phyloP scores from a whole-genome alignment of 345 rosid genomes.

The Gynandropsis gynandra region DNA sequence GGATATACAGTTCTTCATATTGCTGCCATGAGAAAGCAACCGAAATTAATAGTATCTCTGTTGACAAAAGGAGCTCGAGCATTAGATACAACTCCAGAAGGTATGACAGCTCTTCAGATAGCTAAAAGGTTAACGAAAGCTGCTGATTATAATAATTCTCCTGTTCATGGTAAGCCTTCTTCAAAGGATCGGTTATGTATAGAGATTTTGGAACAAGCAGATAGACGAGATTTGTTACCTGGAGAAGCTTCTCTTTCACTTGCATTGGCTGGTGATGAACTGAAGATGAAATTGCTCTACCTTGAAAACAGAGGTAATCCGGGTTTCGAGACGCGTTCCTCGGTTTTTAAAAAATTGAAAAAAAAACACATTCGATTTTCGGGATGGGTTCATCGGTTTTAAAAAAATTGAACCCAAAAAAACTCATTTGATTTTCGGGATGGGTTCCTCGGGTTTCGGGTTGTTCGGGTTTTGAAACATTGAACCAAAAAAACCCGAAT shows the following conservation, averaged over 20 bases:
- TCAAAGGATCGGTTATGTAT: slow-evolving; percentile 58
- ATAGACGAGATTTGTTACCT: slow-evolving; percentile 46
- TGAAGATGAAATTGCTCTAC: slow-evolving; percentile 57
- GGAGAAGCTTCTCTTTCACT: slow-evolving; percentile 59
- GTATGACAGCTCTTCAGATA: slow-evolving; percentile 68
- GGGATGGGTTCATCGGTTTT: no score
- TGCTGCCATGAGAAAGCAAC: slow-evolving; percentile 79
- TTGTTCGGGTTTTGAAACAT: no score
- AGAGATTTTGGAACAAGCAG: slow-evolving; percentile 74
- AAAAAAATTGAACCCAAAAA: no score
- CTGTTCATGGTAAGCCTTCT: slow-evolving; percentile 55
- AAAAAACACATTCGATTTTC: no score
- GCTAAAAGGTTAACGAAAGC: slow-evolving; percentile 57
- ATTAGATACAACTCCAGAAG: slow-evolving; percentile 55
- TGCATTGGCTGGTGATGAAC: slow-evolving; percentile 67
- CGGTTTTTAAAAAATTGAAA: no score
- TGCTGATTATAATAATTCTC: slow-evolving; percentile 37
- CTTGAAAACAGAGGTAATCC: slow-evolving; percentile 89
- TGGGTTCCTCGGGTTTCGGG: no score
- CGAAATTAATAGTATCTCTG: slow-evolving; percentile 61
- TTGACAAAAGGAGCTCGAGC: slow-evolving; percentile 72
- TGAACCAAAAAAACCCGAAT: no score
- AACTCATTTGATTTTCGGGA: no score
- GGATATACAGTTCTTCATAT: slow-evolving; percentile 74
- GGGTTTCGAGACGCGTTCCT: no score